Evolutionary conservation across 768 basidiomycete species (phyloP).

Genomic region (Rhizopogon vulgaris): DNA sequence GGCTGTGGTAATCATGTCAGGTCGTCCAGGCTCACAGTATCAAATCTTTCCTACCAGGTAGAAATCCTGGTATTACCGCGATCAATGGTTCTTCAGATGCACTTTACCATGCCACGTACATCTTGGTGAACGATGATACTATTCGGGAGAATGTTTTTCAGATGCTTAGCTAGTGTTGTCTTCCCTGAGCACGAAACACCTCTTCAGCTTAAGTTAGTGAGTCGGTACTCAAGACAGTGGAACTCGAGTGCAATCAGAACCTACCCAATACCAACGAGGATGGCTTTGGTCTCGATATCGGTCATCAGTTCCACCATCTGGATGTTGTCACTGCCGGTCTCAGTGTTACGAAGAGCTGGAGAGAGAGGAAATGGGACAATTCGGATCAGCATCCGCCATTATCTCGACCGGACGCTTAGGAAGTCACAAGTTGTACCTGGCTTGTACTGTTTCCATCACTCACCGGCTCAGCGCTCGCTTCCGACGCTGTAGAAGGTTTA

Average conservation of each 20-base stretch:
- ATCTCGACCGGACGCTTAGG: too few species aligned
- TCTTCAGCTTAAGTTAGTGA: conserved; percentile 30
- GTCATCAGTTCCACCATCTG: conserved; percentile 8
- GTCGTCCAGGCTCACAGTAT: not conserved
- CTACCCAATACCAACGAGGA: conserved; percentile 54
- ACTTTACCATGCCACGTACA: conserved; percentile 37
- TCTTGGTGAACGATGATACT: conserved; percentile 91
- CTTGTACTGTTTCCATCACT: too few species aligned
- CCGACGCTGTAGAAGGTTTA: too few species aligned
- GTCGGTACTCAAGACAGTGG: not conserved
- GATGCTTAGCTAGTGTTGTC: conserved; percentile 90
- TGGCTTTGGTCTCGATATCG: conserved; percentile 11
- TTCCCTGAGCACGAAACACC: conserved; percentile 94
- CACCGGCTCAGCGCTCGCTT: too few species aligned
- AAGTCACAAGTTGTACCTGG: too few species aligned
- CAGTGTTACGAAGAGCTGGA: not conserved
- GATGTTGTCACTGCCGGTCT: not conserved
- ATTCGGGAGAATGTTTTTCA: conserved; percentile 64
- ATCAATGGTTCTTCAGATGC: not conserved
- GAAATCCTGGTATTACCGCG: conserved; percentile 63
- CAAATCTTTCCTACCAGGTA: conserved; percentile 57
- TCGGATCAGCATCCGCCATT: too few species aligned
- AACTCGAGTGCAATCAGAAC: not conserved
- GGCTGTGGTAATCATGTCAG: conserved; percentile 12
- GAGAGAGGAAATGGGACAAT: too few species aligned